Base-by-base conservation (phyloP, 176 grass and related monocot species). In the Hordeum vulgare region DNA sequence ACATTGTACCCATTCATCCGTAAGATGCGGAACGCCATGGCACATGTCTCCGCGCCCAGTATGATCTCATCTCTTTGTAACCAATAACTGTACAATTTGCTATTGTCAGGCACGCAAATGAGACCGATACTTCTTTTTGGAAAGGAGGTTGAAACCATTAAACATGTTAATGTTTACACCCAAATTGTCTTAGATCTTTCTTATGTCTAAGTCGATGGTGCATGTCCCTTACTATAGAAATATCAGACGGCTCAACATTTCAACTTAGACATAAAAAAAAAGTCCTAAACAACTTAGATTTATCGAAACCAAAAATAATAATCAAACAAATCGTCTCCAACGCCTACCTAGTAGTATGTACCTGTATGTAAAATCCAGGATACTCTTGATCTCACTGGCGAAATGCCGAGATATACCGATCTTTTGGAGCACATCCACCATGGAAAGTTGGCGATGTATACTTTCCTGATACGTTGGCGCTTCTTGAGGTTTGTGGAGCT, bases 1-100 rank as follows among this genome's bases (percentile, higher is more conserved):
- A 94, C 85, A 56, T 66, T 27, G 58, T 90, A 97, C 81, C 89
- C 89, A 12, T 97, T 90, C 81, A 88, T 86, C 28, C 91, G 83
- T 24, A 97, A 44, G 65, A 90, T 61, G 25, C 94, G 89, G 83
- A 91, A 97, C 28, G 89, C 88, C 84, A 91, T 88, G 36, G 84
- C 88, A 84, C 88, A 89, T 54, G 91, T 85, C 15, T n/a, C 42
- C 36, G 60, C 82, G n/a, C 91, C 83, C 20, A 65, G 71, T 74
- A 60, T 37, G 39, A 93, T 87, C 47, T 97, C 86, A n/a, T 78
- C 81, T 49, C 74, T 74, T 21, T 74, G 72, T 78, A 81, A 82
- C 94, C 94, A 97, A 45, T 36, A 72, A 35, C 91, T 97, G 85
- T 5, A 90, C 36, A 53, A 8, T 17, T 14, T 63, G 39, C 13